Conservation (phyloP, 2,329 filamentous ascomycete species). For the Cladophialophora yegresii region DNA sequence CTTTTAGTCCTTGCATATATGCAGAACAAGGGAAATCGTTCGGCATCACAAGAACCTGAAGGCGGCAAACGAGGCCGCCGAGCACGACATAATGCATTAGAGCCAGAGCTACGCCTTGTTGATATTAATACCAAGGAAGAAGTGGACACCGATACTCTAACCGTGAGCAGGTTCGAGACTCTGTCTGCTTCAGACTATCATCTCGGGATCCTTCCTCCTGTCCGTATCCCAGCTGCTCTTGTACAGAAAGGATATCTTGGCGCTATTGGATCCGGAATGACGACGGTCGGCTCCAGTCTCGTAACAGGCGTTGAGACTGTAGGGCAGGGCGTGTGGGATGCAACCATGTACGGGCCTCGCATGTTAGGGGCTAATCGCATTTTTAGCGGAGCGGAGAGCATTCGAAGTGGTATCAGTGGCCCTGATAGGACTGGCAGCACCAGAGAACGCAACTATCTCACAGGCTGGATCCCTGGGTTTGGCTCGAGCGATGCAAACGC, state of each 20-base stretch:
- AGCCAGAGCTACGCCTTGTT: conserved; percentile 87
- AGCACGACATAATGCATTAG: conserved; percentile 72
- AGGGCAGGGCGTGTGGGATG: conserved; percentile 82
- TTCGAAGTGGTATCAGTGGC: conserved; percentile 58
- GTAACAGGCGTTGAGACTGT: conserved; percentile 51
- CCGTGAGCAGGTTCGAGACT: conserved; percentile 81
- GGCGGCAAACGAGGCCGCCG: conserved; percentile 44
- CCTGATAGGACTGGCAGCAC: conserved; percentile 51
- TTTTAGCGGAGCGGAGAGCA: conserved; percentile 82
- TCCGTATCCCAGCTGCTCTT: conserved; percentile 64
- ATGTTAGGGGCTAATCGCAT: conserved; percentile 49
- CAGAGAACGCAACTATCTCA: conserved; percentile 57
- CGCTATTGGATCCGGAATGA: conserved; percentile 60
- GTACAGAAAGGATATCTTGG: conserved; percentile 74
- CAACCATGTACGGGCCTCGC: conserved; percentile 79
- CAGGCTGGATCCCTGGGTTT: conserved; percentile 52
- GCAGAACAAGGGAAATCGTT: conserved; percentile 68
- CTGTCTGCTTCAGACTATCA: conserved; percentile 91
- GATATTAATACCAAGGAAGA: conserved; percentile 81
- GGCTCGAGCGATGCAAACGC: conserved; percentile 43
- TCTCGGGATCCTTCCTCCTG: conserved; percentile 77
- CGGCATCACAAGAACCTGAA: conserved; percentile 57
- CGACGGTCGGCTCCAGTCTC: conserved; percentile 33
- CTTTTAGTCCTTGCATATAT: conserved; percentile 91
- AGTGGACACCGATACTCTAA: conserved; percentile 81